Base-by-base conservation (phyloP, 345 rosid genomes). In the Gossypium longicalyx region DNA sequence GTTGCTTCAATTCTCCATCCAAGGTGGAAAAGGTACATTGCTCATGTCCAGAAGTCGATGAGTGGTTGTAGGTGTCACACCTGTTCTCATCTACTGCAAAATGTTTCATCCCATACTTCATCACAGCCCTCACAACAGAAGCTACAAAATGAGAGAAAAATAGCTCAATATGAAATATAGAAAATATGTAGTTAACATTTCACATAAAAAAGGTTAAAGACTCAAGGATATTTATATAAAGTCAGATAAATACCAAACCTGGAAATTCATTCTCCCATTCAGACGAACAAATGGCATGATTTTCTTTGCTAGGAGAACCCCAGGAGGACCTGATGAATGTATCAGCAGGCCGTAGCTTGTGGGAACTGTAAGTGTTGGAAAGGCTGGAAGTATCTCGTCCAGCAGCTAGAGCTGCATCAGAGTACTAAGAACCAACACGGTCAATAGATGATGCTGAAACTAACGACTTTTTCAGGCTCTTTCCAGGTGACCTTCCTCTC, bases 261-360 rank as follows among this genome's bases (percentile, higher is more conserved):
- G 98, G 98, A 87, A 94, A 94, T 79, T 94, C 98, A 54, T 83
- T 91, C 85, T 94, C 98, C 95, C 91, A 84, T 61, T 94, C 98
- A 68, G 90, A 75, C 12, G 82, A 74, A 90, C 86, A 87, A 69
- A 78, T 75, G 73, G 81, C 77, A 65, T 88, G 83, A 60, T 77
- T 79, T 62, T 94, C 98, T 38, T 78, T 82, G 77, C 77, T 83
- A 61, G 84, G 86, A 47, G 89, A 73, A 38, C 79, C 81, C 74
- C 86, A 70, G 73, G 81, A 83, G 73, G 85, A 78, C 76, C 86
- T 87, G 75, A 77, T 77, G n/a, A 78, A 77, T 61, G 89, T 74
- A 78, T 93, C 97, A 70, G 86, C 74, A 22, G 88, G 87, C 73
- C 85, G 88, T 67, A 77, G 80, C 80, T 80, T 87, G 79, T 77